phyloP scores from a whole-genome alignment of 768 basidiomycete species.

The Boletus insuetus region DNA sequence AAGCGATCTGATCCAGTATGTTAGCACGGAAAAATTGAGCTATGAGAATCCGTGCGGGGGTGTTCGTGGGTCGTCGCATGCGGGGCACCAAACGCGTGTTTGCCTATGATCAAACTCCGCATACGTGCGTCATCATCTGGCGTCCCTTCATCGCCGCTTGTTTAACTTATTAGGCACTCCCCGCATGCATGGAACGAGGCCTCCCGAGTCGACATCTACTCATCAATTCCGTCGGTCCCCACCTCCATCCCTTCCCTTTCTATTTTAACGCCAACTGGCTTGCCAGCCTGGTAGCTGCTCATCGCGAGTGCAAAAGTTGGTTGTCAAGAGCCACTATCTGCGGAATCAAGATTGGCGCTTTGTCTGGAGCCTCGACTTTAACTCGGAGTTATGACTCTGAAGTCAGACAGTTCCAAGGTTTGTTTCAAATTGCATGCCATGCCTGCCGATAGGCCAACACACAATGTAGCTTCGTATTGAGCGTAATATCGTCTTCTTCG shows the following conservation, averaged over 20 bases:
- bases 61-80: too few relatives aligned
- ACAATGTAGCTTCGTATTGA: neutral
- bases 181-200: neutral
- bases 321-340: neutral
- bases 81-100: conserved; percentile 9
- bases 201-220: neutral
- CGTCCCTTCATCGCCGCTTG: conserved; percentile 1
- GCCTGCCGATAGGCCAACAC: conserved; percentile 1
- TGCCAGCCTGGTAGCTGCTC: neutral
- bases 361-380: neutral
- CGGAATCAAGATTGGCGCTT: neutral
- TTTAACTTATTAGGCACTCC: neutral
- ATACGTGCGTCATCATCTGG: neutral
- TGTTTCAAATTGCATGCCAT: neutral
- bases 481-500: conserved; percentile 23
- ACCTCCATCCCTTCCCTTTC: neutral
- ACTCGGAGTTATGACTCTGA: neutral
- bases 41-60: neutral
- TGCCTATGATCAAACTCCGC: neutral
- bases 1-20: conserved; percentile 4
- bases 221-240: neutral
- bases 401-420: conserved; percentile 8
- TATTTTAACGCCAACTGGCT: neutral
- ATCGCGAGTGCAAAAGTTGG: neutral
- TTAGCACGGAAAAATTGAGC: neutral